These are phyloP conservation scores for Tricholoma matsutake DNA, from an alignment of 768 basidiomycete genomes.

Conservation along the genomic window DNA sequence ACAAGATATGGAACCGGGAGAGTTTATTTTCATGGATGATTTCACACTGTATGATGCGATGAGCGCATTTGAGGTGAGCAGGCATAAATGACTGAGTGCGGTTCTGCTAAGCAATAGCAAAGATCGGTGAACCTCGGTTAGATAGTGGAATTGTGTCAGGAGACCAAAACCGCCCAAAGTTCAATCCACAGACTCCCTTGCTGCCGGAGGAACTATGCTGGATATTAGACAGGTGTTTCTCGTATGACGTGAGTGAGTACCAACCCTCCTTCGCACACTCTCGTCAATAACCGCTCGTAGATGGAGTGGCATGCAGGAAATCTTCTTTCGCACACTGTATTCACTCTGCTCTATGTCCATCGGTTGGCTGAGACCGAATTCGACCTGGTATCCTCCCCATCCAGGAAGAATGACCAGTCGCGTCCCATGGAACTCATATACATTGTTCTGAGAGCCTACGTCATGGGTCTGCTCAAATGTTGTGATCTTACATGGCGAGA, in stretches of 20 bases:
- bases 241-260: slow-evolving; percentile 64
- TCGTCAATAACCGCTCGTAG: slow-evolving; percentile 36
- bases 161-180: slow-evolving; percentile 43
- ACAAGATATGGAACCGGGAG: slow-evolving; percentile 59
- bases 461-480: slow-evolving; percentile 72
- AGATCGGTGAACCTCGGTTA: slow-evolving; percentile 90
- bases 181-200: slow-evolving; percentile 62
- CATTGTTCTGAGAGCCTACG: slow-evolving; percentile 62
- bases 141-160: slow-evolving; percentile 68
- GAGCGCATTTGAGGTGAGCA: slow-evolving; percentile 82
- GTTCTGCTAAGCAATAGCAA: slow-evolving; percentile 14
- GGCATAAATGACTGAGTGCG: background rate
- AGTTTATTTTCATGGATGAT: slow-evolving; percentile 62
- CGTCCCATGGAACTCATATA: slow-evolving; percentile 65
- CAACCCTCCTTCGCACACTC: background rate
- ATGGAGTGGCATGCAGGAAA: slow-evolving; percentile 87
- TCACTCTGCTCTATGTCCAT: slow-evolving; percentile 74
- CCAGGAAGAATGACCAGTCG: slow-evolving; percentile 31
- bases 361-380: slow-evolving; percentile 58
- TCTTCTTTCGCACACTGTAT: slow-evolving; percentile 83
- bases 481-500: slow-evolving; percentile 84
- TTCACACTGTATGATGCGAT: slow-evolving; percentile 87
- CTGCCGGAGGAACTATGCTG: slow-evolving; percentile 83
- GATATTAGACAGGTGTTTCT: slow-evolving; percentile 76
- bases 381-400: slow-evolving; percentile 36